Conservation (phyloP, 1,139 yeast genomes). For the Kodamaea arcana region DNA sequence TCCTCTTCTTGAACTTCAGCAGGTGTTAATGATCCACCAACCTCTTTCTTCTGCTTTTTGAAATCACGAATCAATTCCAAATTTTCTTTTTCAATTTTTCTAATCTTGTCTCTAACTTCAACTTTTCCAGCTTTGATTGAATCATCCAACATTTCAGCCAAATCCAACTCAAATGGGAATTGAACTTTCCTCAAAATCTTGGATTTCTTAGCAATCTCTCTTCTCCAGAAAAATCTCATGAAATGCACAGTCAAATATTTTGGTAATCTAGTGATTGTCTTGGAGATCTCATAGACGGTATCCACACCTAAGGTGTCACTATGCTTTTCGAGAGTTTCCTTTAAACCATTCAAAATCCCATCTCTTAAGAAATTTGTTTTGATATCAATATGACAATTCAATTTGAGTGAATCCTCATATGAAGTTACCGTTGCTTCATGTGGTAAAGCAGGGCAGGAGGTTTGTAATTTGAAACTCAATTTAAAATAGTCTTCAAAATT, state of each 20-base stretch:
- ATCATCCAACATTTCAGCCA: conserved; percentile 79
- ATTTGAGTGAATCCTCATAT: conserved; percentile 58
- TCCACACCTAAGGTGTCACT: conserved; percentile 67
- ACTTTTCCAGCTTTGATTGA: conserved; percentile 63
- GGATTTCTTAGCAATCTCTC: conserved; percentile 85
- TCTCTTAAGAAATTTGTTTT: conserved; percentile 85
- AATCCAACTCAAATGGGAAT: conserved; percentile 89
- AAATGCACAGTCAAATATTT: conserved; percentile 86
- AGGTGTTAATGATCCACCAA: conserved; percentile 23
- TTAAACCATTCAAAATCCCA: conserved; percentile 73
- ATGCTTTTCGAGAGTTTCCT: conserved; percentile 73
- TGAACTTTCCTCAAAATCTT: conserved; percentile 91
- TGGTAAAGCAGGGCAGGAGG: conserved; percentile 56
- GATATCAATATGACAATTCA: conserved; percentile 84
- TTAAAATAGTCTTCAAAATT: conserved; percentile 56
- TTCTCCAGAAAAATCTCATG: conserved; percentile 93
- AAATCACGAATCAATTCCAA: conserved; percentile 70
- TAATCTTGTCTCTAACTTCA: conserved; percentile 70
- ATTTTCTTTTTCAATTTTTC: conserved; percentile 72
- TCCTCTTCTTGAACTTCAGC: conserved; percentile 46
- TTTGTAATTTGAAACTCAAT: conserved; percentile 57
- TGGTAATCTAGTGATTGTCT: conserved; percentile 77
- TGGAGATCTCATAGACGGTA: conserved; percentile 65
- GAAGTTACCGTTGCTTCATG: conserved; percentile 50
- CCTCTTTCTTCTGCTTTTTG: conserved; percentile 59